Evolutionary conservation across 2,329 filamentous ascomycete genomes (phyloP).

Genomic region (Penicillium rolfsii): DNA sequence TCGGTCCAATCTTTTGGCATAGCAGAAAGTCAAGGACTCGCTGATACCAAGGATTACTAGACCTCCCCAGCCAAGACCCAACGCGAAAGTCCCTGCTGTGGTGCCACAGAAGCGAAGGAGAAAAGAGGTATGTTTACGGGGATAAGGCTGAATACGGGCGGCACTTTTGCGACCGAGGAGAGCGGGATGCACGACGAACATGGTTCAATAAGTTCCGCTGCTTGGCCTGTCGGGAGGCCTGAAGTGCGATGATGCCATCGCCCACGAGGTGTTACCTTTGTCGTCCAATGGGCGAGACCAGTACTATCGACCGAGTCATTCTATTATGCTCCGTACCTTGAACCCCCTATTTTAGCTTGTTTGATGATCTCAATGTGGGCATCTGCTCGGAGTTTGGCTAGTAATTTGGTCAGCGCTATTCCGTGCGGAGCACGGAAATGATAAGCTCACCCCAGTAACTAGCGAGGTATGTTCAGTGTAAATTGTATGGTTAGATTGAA

Average conservation of each 20-base stretch:
- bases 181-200: not conserved
- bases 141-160: not conserved
- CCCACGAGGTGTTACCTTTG: not conserved
- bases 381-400: not conserved
- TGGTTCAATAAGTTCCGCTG: not conserved
- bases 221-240: not conserved
- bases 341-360: not conserved
- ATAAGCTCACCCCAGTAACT: not conserved
- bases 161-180: not conserved
- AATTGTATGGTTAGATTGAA: not conserved
- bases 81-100: not conserved
- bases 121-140: not conserved
- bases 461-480: not conserved
- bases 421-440: not conserved
- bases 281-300: not conserved
- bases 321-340: not conserved
- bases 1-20: not conserved
- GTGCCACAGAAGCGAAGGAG: not conserved
- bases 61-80: not conserved
- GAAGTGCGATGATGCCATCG: not conserved
- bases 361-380: not conserved
- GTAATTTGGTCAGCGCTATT: slow-evolving; percentile 1
- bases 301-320: not conserved
- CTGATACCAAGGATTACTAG: not conserved
- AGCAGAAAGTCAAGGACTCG: not conserved